Base-by-base conservation (phyloP, 352 stramenopile species). In the Pythium folliculosum region DNA sequence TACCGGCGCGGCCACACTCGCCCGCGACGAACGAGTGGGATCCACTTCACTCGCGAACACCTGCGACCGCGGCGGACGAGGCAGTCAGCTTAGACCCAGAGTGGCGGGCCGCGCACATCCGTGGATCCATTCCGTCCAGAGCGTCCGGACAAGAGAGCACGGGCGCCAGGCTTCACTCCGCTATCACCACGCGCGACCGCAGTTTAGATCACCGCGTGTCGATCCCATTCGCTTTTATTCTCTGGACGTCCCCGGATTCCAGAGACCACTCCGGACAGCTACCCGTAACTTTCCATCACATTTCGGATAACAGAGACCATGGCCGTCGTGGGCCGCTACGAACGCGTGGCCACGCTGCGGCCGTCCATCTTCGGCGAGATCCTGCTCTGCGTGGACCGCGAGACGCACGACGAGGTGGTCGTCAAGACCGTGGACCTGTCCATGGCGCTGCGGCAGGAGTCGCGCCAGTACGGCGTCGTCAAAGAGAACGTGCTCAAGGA, bases 401-500 rank as follows among this genome's bases (percentile, higher is more conserved):
- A 85, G 54, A 86, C 82, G 21, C 52, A 73, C 23, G 76, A 90
- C 40, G 68, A 80, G 44, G 82, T 92, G 51, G 75, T 90, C 5
- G 60, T 92, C 60, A 92, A 92, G 78, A 91, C 82, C 13, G 78
- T 90, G 37, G 81, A 91, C 60, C 63, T 92, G 52, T 58, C 78
- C 32, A 66, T 88, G 56, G 82, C 82, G 27, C 63, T 84, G 19
- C 74, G 84, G 59, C 81, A 82, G 44, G 75, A 81, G 65, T 89
- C 84, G 57, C 66, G 64, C 16, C 71, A 76, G 45, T 71, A 80
- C 49, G 81, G 81, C 32, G 61, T 54, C 19, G 84, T 90, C 50
- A 76, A 92, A 60, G 84, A 92, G 60, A 82, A 92, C 61, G 77
- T 90, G 32, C 70, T 89, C 53, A 79, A 78, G 35, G 84, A 92